phyloP scores from a whole-genome alignment of 2,329 filamentous ascomycete genomes.

The Pyrenophora graminea region DNA sequence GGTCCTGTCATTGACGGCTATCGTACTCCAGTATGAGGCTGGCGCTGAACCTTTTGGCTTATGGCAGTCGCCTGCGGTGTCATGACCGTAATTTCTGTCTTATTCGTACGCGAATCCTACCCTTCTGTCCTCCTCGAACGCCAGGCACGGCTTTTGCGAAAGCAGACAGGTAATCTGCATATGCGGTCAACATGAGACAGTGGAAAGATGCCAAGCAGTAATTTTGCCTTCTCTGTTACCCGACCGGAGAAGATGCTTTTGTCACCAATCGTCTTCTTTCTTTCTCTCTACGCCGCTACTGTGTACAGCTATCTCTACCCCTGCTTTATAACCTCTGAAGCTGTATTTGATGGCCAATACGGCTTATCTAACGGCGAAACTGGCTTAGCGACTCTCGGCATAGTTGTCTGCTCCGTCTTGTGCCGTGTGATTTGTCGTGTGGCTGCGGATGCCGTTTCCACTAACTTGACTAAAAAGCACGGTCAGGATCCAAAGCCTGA shows the following conservation, averaged over 20 bases:
- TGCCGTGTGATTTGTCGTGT: background rate
- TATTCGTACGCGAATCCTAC: slow-evolving; percentile 25
- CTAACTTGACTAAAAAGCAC: slow-evolving; percentile 2
- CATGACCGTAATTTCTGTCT: slow-evolving; percentile 36
- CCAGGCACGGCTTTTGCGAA: slow-evolving; percentile 34
- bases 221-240: slow-evolving; percentile 21
- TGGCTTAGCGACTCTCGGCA: slow-evolving; percentile 17
- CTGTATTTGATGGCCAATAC: slow-evolving; percentile 21
- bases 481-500: slow-evolving; percentile 1
- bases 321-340: slow-evolving; percentile 24
- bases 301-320: slow-evolving; percentile 25
- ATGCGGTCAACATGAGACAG: slow-evolving; percentile 25
- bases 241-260: slow-evolving; percentile 32
- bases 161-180: slow-evolving; percentile 33
- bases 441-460: background rate
- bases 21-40: slow-evolving; percentile 10
- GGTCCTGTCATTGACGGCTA: slow-evolving; percentile 22
- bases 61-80: slow-evolving; percentile 11
- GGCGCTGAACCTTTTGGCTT: slow-evolving; percentile 22
- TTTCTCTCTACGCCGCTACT: slow-evolving; percentile 16
- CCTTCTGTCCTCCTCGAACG: slow-evolving; percentile 40
- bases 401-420: slow-evolving; percentile 18
- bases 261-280: slow-evolving; percentile 25
- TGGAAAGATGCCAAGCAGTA: too few species aligned
- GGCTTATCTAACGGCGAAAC: slow-evolving; percentile 11